Evolutionary conservation across 768 basidiomycete species (phyloP).

Genomic region (Saitozyma podzolica): DNA sequence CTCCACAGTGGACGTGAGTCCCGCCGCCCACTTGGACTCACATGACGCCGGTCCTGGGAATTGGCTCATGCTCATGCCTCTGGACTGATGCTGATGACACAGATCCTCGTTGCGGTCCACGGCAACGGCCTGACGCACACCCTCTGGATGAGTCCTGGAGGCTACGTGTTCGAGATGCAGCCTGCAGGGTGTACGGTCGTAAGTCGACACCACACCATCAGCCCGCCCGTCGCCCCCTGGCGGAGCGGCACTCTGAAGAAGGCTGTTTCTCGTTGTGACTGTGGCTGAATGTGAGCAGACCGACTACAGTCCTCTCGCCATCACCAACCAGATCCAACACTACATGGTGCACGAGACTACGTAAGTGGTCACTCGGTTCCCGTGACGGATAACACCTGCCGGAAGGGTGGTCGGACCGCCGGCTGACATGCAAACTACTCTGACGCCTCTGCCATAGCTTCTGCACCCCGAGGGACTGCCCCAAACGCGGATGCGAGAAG

Average conservation of each 20-base stretch:
- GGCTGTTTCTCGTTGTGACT: not conserved
- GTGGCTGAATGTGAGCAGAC: conserved; percentile 11
- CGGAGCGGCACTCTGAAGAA: too few species aligned
- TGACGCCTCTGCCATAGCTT: conserved; percentile 11
- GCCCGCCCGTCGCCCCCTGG: too few species aligned
- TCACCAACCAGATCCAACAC: conserved; percentile 25
- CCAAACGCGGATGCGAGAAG: conserved; percentile 15
- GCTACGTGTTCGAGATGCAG: conserved; percentile 39
- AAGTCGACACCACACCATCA: not conserved
- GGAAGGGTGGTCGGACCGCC: too few species aligned
- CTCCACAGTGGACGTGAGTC: conserved; percentile 32
- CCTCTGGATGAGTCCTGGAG: conserved; percentile 41
- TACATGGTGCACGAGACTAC: conserved; percentile 23
- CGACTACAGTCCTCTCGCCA: conserved; percentile 30
- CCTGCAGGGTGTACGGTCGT: conserved; percentile 27
- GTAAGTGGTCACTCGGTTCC: conserved; percentile 6
- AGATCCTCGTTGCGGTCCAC: conserved; percentile 44
- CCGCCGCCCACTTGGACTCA: not conserved
- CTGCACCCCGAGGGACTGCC: conserved; percentile 26
- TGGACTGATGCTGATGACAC: not conserved
- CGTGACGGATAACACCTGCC: too few species aligned
- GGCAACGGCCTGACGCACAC: conserved; percentile 44
- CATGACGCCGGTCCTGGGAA: not conserved
- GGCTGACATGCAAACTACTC: too few species aligned
- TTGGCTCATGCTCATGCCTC: too few species aligned